phyloP scores from a whole-genome alignment of 129 eudicot genomes.

The Flaveria linearis region DNA sequence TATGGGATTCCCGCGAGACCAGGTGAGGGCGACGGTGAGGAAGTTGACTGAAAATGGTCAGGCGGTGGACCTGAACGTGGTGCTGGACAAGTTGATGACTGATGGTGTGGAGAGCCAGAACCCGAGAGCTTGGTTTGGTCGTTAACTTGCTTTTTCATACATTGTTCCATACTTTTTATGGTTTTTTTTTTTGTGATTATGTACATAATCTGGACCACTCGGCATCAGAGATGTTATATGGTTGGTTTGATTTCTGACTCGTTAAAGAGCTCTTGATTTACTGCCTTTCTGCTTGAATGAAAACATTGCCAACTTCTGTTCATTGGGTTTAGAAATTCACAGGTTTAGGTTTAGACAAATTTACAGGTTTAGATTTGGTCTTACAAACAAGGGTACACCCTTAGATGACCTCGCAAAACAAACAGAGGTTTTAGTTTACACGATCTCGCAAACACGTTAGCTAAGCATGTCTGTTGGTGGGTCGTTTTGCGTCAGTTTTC shows the following conservation, averaged over 20 bases:
- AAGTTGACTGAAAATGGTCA: slow-evolving; percentile 90
- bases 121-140: slow-evolving; percentile 72
- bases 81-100: slow-evolving; percentile 87
- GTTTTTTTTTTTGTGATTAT: slow-evolving; percentile 24
- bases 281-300: background rate
- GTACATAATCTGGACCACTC: slow-evolving; percentile 32
- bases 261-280: background rate
- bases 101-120: slow-evolving; percentile 64
- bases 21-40: slow-evolving; percentile 80
- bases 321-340: too few species aligned
- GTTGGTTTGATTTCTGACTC: slow-evolving; percentile 29
- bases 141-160: slow-evolving; percentile 26
- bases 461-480: too few species aligned
- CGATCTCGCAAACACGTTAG: too few species aligned
- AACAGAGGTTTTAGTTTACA: too few species aligned
- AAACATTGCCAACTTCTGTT: background rate
- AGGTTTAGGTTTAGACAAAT: too few species aligned
- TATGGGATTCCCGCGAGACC: slow-evolving; percentile 95
- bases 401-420: too few species aligned
- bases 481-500: too few species aligned
- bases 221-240: slow-evolving; percentile 17
- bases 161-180: background rate
- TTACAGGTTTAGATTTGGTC: too few species aligned
- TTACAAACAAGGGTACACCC: too few species aligned
- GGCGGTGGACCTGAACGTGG: slow-evolving; percentile 85